These are phyloP conservation scores for Lablab purpureus DNA, from an alignment of 306 rosid genomes.

Conservation along the genomic window DNA sequence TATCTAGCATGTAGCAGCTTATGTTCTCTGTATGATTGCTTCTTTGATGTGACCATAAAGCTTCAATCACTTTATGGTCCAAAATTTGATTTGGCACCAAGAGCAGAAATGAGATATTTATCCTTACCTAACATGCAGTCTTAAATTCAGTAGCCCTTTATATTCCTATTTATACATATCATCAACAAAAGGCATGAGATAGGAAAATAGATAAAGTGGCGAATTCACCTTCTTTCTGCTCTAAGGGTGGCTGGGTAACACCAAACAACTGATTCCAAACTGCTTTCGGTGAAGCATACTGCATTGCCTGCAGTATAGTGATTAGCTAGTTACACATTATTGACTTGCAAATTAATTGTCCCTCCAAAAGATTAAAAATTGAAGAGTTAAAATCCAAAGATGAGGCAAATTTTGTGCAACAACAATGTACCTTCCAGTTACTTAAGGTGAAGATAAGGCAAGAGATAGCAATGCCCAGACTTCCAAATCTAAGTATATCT, in stretches of 20 bases:
- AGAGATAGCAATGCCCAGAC: slow-evolving; percentile 88
- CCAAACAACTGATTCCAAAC: slow-evolving; percentile 89
- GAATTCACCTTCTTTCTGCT: slow-evolving; percentile 58
- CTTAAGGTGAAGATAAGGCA: slow-evolving; percentile 76
- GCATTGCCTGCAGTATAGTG: slow-evolving; percentile 76
- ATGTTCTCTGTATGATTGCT: slow-evolving; percentile 12
- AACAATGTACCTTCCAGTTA: slow-evolving; percentile 84
- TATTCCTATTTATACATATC: slow-evolving; percentile 33
- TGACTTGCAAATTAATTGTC: slow-evolving; percentile 28
- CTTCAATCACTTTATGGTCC: slow-evolving; percentile 26
- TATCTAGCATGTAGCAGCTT: slow-evolving; percentile 11
- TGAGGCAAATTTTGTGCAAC: slow-evolving; percentile 38
- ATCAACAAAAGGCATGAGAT: slow-evolving; percentile 19
- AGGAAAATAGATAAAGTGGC: slow-evolving; percentile 31
- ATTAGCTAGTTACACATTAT: slow-evolving; percentile 25
- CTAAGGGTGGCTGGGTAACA: slow-evolving; percentile 70
- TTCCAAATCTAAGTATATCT: slow-evolving; percentile 89
- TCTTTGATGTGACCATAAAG: slow-evolving; percentile 37
- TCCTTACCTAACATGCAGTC: slow-evolving; percentile 18
- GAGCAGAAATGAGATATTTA: slow-evolving; percentile 17
- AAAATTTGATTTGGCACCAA: slow-evolving; percentile 29
- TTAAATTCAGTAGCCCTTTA: slow-evolving; percentile 25
- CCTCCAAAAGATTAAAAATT: slow-evolving; percentile 12
- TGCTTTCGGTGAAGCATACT: slow-evolving; percentile 93
- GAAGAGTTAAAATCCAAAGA: slow-evolving; percentile 11